A percentile compares a stretch with the other conserved stretches of the same genome.
Conservation (phyloP, 345 rosid species). For the Euphorbia lathyris region DNA sequence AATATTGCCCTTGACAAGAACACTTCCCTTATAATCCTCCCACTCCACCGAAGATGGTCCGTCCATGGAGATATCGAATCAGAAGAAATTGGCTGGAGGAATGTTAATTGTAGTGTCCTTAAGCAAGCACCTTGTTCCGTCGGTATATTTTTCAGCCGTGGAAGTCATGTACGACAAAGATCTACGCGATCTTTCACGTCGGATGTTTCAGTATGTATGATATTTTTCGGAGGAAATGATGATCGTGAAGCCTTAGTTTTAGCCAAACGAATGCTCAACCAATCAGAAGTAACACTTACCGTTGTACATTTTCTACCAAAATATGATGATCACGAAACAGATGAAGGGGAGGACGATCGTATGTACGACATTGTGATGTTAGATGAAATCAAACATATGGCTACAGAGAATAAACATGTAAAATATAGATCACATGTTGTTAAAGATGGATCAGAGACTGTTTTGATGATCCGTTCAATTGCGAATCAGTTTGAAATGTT, state of each 20-base stretch:
- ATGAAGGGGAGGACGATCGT: conserved; percentile 15
- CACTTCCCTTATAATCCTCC: conserved; percentile 47
- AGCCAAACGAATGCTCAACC: conserved; percentile 43
- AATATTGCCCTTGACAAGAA: conserved; percentile 45
- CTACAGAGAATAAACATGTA: not conserved
- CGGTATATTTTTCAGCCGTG: conserved; percentile 23
- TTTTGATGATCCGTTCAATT: conserved; percentile 28
- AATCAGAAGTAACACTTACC: conserved; percentile 28
- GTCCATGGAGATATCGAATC: conserved; percentile 36
- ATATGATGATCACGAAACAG: not conserved
- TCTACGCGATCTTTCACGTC: not conserved
- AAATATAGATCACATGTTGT: conserved; percentile 30
- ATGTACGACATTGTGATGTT: conserved; percentile 26
- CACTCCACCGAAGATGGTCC: conserved; percentile 53
- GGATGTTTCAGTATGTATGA: conserved; percentile 15
- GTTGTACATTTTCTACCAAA: conserved; percentile 26
- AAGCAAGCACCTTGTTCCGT: conserved; percentile 58
- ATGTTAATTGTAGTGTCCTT: conserved; percentile 44
- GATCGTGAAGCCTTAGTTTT: conserved; percentile 54
- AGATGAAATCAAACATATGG: conserved; percentile 24
- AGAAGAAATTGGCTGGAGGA: conserved; percentile 27
- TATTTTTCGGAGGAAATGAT: conserved; percentile 63
- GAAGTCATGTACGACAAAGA: not conserved
- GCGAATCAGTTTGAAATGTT: conserved; percentile 39
- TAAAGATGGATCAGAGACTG: conserved; percentile 36